Percentiles rank a stretch among this genome's conserved stretches.
These are phyloP conservation scores for Cucumis hystrix DNA, from an alignment of 306 rosid species.

Conservation along the genomic window DNA sequence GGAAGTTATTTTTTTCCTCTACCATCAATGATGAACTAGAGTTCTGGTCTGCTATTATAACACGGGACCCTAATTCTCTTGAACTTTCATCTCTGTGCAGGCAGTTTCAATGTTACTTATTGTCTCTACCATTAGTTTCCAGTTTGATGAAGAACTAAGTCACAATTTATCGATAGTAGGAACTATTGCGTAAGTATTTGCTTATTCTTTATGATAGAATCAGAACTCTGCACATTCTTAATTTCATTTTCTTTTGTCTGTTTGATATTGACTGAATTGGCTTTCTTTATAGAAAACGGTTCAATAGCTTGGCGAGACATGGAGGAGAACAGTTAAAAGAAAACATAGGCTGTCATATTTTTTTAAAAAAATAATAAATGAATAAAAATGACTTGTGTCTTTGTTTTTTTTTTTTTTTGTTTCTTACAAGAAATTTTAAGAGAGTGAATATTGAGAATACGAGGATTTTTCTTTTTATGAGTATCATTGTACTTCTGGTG, in stretches of 20 bases:
- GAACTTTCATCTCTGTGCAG: constrained; percentile 22
- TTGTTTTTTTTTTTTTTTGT: neutral
- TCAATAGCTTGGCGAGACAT: neutral
- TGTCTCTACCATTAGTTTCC: constrained; percentile 41
- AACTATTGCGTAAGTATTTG: constrained; percentile 53
- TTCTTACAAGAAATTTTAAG: neutral
- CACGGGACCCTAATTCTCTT: neutral
- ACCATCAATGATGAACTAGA: neutral
- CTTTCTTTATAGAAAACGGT: neutral
- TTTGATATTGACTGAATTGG: neutral
- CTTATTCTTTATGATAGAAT: constrained; percentile 3
- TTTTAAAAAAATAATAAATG: neutral
- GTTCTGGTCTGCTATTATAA: neutral
- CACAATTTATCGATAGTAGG: constrained; percentile 66
- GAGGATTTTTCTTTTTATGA: neutral
- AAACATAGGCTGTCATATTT: neutral
- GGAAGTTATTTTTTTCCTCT: neutral
- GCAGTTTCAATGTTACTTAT: constrained; percentile 69
- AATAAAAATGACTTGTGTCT: too few relatives aligned
- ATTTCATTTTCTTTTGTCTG: neutral
- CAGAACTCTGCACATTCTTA: neutral
- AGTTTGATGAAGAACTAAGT: constrained; percentile 43
- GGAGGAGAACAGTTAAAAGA: neutral
- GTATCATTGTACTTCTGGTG: neutral
- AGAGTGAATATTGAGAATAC: neutral